Conservation (phyloP, 1,284 basidiomycete species). For the Coniferiporia weirii region DNA sequence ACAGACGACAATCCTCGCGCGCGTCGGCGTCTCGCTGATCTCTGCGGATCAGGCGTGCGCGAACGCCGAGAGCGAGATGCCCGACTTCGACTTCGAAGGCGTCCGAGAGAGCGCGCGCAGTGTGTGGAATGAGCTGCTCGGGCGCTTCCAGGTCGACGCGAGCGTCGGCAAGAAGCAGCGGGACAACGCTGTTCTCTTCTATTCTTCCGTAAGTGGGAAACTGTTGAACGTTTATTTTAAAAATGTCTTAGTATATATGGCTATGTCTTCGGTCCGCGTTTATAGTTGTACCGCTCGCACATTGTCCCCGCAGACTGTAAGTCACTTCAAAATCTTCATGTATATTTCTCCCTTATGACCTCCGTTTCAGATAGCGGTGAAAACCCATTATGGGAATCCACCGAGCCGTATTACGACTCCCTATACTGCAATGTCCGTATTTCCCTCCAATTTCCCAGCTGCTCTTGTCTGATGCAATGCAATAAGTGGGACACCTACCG, state of each 20-base stretch:
- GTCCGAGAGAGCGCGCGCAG: conserved; percentile 38
- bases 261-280: neutral
- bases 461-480: neutral
- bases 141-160: conserved; percentile 48
- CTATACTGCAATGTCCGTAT: conserved; percentile 11
- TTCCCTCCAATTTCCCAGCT: neutral
- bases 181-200: conserved; percentile 48
- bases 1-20: conserved; percentile 41
- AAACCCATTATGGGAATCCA: conserved; percentile 8
- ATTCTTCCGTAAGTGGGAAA: conserved; percentile 42
- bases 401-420: conserved; percentile 11
- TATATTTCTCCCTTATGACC: neutral
- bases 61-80: conserved; percentile 56
- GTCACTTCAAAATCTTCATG: conserved; percentile 18
- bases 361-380: conserved; percentile 5
- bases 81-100: conserved; percentile 48
- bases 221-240: too few species aligned
- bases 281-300: conserved; percentile 55
- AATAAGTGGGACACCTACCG: conserved; percentile 22
- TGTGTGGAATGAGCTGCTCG: conserved; percentile 53
- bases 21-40: conserved; percentile 56
- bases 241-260: conserved; percentile 16
- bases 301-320: conserved; percentile 62
- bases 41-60: conserved; percentile 51
- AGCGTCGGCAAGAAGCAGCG: conserved; percentile 34